Conservation (phyloP, 495 filamentous ascomycete genomes). For the Daldinia caldariorum region DNA sequence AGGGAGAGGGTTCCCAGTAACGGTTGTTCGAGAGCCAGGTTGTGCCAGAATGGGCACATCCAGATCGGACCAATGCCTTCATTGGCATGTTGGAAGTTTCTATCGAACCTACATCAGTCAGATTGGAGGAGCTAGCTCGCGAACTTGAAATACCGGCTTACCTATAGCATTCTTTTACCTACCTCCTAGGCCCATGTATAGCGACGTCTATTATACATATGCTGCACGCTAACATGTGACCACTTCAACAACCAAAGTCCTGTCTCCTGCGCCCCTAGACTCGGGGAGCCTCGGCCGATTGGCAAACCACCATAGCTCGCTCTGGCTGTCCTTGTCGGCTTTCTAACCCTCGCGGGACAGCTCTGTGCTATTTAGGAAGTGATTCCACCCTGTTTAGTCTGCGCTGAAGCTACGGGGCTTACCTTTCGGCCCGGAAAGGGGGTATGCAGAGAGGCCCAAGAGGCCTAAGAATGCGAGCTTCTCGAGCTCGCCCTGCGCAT, state of each 20-base stretch:
- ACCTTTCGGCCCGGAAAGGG: constrained; percentile 23
- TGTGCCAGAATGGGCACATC: background rate
- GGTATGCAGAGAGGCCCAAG: constrained; percentile 2
- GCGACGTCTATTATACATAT: constrained; percentile 8
- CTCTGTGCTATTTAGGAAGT: constrained; percentile 6
- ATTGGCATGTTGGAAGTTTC: background rate
- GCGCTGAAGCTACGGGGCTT: constrained; percentile 3
- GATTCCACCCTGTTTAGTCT: constrained; percentile 9
- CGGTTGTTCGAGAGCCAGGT: background rate
- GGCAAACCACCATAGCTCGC: background rate
- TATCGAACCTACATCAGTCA: background rate
- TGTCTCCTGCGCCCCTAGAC: constrained; percentile 8
- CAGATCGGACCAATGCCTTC: background rate
- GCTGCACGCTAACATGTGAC: background rate
- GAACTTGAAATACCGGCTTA: background rate
- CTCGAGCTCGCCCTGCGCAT: background rate
- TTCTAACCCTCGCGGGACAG: background rate
- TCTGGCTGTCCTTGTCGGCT: constrained; percentile 11
- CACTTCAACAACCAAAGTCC: background rate
- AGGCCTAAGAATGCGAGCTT: constrained; percentile 12
- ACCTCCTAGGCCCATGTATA: background rate
- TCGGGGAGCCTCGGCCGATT: constrained; percentile 28
- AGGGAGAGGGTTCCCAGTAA: background rate
- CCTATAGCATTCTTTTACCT: background rate
- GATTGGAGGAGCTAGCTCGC: background rate